These are phyloP conservation scores for Didymosphaeria variabile DNA, from an alignment of 2,329 filamentous ascomycete genomes.

Conservation along the genomic window DNA sequence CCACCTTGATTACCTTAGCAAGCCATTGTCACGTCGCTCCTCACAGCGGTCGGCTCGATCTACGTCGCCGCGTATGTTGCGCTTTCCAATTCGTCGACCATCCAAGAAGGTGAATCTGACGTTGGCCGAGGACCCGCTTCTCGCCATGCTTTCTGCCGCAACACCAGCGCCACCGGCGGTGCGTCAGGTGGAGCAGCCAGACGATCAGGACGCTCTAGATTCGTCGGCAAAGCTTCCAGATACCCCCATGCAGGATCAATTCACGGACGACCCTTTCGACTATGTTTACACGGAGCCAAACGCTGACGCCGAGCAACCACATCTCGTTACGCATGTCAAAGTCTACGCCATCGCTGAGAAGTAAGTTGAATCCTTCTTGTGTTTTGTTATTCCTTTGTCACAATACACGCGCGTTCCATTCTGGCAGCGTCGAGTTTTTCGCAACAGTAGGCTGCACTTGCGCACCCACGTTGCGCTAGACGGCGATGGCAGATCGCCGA, in stretches of 20 bases:
- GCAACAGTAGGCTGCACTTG: slow-evolving; percentile 18
- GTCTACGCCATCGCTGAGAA: slow-evolving; percentile 62
- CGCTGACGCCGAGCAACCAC: slow-evolving; percentile 49
- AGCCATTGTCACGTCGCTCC: slow-evolving; percentile 39
- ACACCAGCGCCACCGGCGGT: slow-evolving; percentile 35
- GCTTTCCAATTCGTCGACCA: slow-evolving; percentile 23
- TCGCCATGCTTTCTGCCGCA: slow-evolving; percentile 43
- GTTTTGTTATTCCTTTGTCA: slow-evolving; percentile 25
- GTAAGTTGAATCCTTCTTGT: slow-evolving; percentile 41
- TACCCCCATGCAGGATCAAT: slow-evolving; percentile 45
- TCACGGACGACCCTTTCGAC: slow-evolving; percentile 43
- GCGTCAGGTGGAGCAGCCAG: slow-evolving; percentile 36
- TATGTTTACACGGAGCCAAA: slow-evolving; percentile 41
- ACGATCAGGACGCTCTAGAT: slow-evolving; percentile 32
- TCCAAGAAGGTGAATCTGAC: slow-evolving; percentile 43
- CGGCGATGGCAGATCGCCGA: slow-evolving; percentile 36
- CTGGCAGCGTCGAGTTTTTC: slow-evolving; percentile 21
- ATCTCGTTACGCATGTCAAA: slow-evolving; percentile 57
- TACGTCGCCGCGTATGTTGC: slow-evolving; percentile 31
- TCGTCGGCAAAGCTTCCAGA: slow-evolving; percentile 41
- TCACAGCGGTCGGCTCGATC: slow-evolving; percentile 40
- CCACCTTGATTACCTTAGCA: slow-evolving; percentile 51
- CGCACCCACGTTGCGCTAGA: slow-evolving; percentile 30
- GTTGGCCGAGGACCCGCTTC: slow-evolving; percentile 49
- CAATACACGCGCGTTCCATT: slow-evolving; percentile 22